Conservation (phyloP, 2,329 filamentous ascomycete species). For the Ilyonectria destructans region DNA sequence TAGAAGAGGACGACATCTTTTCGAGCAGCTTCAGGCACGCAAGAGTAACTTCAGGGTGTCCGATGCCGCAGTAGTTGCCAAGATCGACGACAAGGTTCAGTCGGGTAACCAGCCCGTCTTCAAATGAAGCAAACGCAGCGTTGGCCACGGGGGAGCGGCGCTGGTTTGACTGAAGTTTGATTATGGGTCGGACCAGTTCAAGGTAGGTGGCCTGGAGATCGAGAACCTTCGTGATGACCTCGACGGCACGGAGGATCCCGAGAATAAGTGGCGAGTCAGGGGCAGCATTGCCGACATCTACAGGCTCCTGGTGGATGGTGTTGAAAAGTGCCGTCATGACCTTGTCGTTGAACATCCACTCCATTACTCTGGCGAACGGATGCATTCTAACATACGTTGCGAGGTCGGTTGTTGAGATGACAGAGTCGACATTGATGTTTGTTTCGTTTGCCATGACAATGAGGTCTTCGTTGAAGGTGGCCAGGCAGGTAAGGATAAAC, state of each 20-base stretch:
- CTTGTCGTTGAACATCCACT: constrained; percentile 97
- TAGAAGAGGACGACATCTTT: constrained; percentile 87
- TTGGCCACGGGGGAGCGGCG: constrained; percentile 74
- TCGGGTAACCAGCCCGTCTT: constrained; percentile 90
- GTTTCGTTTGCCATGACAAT: constrained; percentile 88
- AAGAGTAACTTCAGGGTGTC: constrained; percentile 85
- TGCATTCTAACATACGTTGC: constrained; percentile 88
- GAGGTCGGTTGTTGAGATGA: constrained; percentile 82
- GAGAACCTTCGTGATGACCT: constrained; percentile 87
- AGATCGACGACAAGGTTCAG: constrained; percentile 85
- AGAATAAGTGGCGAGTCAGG: constrained; percentile 87
- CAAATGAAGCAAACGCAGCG: constrained; percentile 87
- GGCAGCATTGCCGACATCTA: constrained; percentile 79
- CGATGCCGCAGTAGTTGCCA: constrained; percentile 88
- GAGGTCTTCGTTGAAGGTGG: constrained; percentile 94
- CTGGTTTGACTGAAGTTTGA: constrained; percentile 77
- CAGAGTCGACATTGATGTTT: constrained; percentile 80
- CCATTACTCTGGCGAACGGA: constrained; percentile 95
- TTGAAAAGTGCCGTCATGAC: constrained; percentile 86
- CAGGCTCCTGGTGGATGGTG: constrained; percentile 82
- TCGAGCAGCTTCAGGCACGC: constrained; percentile 87
- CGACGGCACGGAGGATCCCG: constrained; percentile 84
- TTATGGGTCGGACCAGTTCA: constrained; percentile 85
- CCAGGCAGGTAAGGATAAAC: constrained; percentile 85
- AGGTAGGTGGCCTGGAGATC: constrained; percentile 93